These are phyloP conservation scores for Leccinum insolens DNA, from an alignment of 1,284 basidiomycete species.

Conservation along the genomic window DNA sequence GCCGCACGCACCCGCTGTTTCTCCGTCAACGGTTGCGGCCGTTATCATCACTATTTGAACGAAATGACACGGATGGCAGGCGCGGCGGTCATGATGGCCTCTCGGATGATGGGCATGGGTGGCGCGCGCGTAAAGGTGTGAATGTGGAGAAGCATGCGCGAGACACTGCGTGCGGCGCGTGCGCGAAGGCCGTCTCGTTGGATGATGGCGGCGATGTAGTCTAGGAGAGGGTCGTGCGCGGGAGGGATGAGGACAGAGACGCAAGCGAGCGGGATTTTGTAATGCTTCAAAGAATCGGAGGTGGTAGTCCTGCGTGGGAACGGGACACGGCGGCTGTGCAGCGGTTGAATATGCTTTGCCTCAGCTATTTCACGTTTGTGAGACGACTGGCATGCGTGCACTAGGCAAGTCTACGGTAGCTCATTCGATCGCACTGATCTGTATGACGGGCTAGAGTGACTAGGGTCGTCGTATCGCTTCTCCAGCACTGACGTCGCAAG, in stretches of 20 bases:
- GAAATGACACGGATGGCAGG: slow-evolving; percentile 65
- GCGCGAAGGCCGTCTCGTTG: slow-evolving; percentile 73
- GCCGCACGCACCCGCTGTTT: slow-evolving; percentile 72
- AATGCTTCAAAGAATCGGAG: too few relatives aligned
- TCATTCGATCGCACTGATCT: too few relatives aligned
- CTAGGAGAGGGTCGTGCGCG: slow-evolving; percentile 74
- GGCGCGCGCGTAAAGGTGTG: slow-evolving; percentile 75
- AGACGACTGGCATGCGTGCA: too few relatives aligned
- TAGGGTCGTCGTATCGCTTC: too few relatives aligned
- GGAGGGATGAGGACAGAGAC: slow-evolving; percentile 62
- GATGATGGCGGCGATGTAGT: slow-evolving; percentile 69
- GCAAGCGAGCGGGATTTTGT: neutral
- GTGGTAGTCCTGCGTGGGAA: too few relatives aligned
- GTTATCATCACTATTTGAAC: slow-evolving; percentile 55
- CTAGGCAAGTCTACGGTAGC: too few relatives aligned
- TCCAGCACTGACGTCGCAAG: too few relatives aligned
- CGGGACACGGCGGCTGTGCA: too few relatives aligned
- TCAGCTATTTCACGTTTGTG: too few relatives aligned
- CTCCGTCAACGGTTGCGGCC: slow-evolving; percentile 73
- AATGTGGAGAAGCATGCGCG: slow-evolving; percentile 70
- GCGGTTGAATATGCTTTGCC: too few relatives aligned
- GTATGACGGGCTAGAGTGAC: too few relatives aligned
- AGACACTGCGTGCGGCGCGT: slow-evolving; percentile 59
- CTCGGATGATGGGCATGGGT: slow-evolving; percentile 76
- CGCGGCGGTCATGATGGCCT: slow-evolving; percentile 65